Evolutionary conservation across 345 rosid genomes (phyloP).

Genomic region (Luvunga scandens): DNA sequence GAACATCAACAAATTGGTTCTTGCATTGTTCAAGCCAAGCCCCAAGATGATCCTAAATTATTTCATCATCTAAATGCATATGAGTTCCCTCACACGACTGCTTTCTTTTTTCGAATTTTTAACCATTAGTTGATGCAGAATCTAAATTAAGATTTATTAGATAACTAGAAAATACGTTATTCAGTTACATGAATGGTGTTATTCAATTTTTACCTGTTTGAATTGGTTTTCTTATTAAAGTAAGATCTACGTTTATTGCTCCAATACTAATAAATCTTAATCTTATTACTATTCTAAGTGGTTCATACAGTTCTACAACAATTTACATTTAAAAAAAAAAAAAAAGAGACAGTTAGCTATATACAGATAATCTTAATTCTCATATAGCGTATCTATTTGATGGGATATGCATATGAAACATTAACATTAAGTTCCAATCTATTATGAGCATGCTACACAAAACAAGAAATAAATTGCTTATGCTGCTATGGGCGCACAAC

Average conservation of each 20-base stretch:
- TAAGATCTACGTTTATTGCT: background rate
- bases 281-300: background rate
- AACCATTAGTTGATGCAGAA: background rate
- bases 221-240: background rate
- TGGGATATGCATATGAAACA: background rate
- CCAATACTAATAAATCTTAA: background rate
- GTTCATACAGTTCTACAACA: background rate
- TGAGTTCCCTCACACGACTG: background rate
- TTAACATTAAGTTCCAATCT: background rate
- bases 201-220: background rate
- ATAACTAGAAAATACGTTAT: background rate
- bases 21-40: background rate
- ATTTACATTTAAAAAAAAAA: too few species aligned
- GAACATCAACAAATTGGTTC: background rate
- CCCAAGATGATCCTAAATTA: background rate
- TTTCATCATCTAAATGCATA: background rate
- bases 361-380: background rate
- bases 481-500: background rate
- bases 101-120: background rate
- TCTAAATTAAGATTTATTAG: too few species aligned
- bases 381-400: background rate
- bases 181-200: background rate
- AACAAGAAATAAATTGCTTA: background rate
- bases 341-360: background rate
- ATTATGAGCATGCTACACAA: background rate